Conservation (phyloP, 2,329 filamentous ascomycete genomes). For the Colletotrichum sp. region DNA sequence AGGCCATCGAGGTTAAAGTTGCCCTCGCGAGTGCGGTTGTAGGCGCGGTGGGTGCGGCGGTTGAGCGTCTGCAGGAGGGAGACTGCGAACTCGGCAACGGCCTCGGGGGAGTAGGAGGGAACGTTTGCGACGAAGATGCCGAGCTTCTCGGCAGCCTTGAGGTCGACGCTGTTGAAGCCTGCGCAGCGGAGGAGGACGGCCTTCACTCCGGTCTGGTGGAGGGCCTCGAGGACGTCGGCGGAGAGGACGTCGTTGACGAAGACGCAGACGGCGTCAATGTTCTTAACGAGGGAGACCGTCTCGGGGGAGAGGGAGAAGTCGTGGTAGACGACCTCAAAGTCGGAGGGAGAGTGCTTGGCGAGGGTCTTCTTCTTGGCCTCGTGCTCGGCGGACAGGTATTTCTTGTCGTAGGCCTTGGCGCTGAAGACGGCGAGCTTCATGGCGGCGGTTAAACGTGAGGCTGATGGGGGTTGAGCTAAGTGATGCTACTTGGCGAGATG, state of each 20-base stretch:
- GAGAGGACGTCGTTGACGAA: conserved; percentile 70
- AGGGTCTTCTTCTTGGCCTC: conserved; percentile 8
- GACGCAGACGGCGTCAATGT: conserved; percentile 63
- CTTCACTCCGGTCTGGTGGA: conserved; percentile 54
- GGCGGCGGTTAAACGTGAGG: not conserved
- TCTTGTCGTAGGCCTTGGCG: conserved; percentile 66
- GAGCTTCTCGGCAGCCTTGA: conserved; percentile 55
- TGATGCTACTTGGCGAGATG: not conserved
- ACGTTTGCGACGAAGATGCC: conserved; percentile 69
- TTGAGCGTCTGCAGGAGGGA: conserved; percentile 70
- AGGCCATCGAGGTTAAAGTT: conserved; percentile 71
- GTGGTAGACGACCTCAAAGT: conserved; percentile 60
- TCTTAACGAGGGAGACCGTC: conserved; percentile 54
- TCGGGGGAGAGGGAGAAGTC: conserved; percentile 59
- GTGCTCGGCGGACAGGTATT: conserved; percentile 50
- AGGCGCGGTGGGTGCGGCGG: conserved; percentile 70
- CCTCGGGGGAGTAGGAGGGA: conserved; percentile 71
- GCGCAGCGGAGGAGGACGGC: conserved; percentile 70
- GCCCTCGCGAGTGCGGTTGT: conserved; percentile 70
- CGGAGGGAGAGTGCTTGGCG: conserved; percentile 31
- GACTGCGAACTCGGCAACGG: conserved; percentile 73
- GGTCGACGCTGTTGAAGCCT: conserved; percentile 71
- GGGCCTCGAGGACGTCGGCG: conserved; percentile 52
- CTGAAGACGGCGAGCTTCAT: conserved; percentile 70
- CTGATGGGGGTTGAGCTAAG: not conserved